Evolutionary conservation across 352 stramenopile species (phyloP).

Genomic region (Phytophthora ramorum): DNA sequence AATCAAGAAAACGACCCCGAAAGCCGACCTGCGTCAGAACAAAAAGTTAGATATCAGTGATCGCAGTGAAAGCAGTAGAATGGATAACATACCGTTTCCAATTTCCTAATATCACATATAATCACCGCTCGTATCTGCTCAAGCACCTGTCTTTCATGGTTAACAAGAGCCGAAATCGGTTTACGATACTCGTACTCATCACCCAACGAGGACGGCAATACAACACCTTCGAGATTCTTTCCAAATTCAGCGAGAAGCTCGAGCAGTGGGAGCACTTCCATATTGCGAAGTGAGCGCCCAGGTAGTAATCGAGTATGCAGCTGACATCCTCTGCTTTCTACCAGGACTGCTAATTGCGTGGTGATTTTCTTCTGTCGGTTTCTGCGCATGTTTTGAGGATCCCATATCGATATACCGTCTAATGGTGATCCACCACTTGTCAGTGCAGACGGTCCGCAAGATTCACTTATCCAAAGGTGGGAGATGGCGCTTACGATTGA

Average conservation of each 20-base stretch:
- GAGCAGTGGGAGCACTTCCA: slow-evolving; percentile 8
- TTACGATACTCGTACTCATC: slow-evolving; percentile 36
- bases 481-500: slow-evolving; percentile 17
- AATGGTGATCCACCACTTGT: background rate
- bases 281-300: background rate
- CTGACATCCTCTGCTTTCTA: slow-evolving; percentile 10
- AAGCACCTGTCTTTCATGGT: slow-evolving; percentile 27
- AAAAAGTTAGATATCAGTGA: slow-evolving; percentile 4
- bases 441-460: slow-evolving; percentile 4
- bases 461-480: slow-evolving; percentile 25
- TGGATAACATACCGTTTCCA: slow-evolving; percentile 34
- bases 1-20: slow-evolving; percentile 10
- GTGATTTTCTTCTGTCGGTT: slow-evolving; percentile 5
- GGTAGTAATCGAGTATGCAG: slow-evolving; percentile 1
- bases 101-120: slow-evolving; percentile 26
- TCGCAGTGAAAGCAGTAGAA: background rate
- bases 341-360: slow-evolving; percentile 12
- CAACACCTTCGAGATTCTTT: slow-evolving; percentile 7
- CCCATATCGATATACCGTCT: slow-evolving; percentile 17
- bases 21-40: slow-evolving; percentile 9
- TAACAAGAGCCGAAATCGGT: slow-evolving; percentile 34
- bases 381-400: slow-evolving; percentile 18
- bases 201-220: background rate
- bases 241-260: slow-evolving; percentile 15
- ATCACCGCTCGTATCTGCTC: slow-evolving; percentile 22